These are phyloP conservation scores for Phyllosticta citriasiana DNA, from an alignment of 2,329 filamentous ascomycete genomes.

Conservation along the genomic window DNA sequence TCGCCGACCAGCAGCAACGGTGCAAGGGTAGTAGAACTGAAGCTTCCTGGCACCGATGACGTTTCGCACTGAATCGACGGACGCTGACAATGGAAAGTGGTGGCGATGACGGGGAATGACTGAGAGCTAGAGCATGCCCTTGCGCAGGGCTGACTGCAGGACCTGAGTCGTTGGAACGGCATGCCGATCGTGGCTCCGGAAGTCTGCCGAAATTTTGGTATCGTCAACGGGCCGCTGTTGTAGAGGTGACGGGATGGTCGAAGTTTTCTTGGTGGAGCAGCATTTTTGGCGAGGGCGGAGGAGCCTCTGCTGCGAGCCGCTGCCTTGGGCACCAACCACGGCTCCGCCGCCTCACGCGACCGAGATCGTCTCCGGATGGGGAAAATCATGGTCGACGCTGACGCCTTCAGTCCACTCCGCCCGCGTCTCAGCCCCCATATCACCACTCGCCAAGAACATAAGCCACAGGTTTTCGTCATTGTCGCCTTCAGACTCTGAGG, in stretches of 20 bases:
- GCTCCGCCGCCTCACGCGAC: not conserved
- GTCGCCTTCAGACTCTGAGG: not conserved
- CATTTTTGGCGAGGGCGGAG: not conserved
- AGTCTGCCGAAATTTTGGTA: not conserved
- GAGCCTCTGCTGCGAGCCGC: not conserved
- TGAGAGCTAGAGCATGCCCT: not conserved
- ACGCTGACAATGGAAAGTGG: not conserved
- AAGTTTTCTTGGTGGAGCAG: not conserved
- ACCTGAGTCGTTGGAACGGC: not conserved
- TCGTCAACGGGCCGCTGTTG: not conserved
- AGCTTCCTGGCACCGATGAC: constrained; percentile 1
- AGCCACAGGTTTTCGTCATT: constrained; percentile 3
- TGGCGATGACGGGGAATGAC: not conserved
- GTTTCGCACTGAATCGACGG: not conserved
- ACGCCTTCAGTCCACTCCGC: not conserved
- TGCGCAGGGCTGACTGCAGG: not conserved
- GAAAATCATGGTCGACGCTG: not conserved
- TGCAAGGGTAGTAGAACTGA: not conserved
- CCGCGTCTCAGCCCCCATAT: not conserved
- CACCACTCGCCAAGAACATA: not conserved
- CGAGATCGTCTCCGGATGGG: not conserved
- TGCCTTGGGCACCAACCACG: not conserved
- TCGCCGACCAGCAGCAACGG: not conserved
- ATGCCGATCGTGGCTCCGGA: not conserved
- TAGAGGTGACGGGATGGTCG: not conserved